Evolutionary conservation across 2,329 filamentous ascomycete genomes (phyloP).

Genomic region (Endoconidiophora polonica): DNA sequence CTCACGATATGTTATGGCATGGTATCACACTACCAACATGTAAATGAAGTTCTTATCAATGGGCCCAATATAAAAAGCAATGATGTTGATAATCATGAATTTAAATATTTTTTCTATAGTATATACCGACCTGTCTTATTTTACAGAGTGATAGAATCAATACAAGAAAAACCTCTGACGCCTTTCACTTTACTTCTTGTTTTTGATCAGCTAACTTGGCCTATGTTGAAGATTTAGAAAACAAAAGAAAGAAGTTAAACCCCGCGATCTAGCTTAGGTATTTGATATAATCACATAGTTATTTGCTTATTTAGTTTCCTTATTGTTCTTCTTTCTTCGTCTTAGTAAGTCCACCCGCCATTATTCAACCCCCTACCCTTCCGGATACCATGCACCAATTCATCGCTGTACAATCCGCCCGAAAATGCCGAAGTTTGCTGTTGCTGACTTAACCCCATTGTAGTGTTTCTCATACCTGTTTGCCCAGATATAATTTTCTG

Average conservation of each 20-base stretch:
- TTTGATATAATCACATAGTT: not conserved
- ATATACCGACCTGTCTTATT: no score
- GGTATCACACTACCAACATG: not conserved
- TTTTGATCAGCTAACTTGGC: no score
- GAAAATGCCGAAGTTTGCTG: conserved; percentile 1
- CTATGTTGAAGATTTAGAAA: not conserved
- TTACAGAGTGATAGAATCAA: no score
- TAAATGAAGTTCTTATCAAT: not conserved
- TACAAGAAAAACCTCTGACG: no score
- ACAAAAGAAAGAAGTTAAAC: not conserved
- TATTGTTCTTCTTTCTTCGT: not conserved
- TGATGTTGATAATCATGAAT: no score
- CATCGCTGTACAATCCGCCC: conserved; percentile 35
- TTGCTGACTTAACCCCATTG: conserved; percentile 16
- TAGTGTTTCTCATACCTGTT: not conserved
- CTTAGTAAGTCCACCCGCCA: not conserved
- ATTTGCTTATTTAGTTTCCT: not conserved
- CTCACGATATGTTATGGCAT: no score
- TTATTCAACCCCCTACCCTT: conserved; percentile 15
- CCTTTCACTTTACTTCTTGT: no score
- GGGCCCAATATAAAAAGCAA: not conserved
- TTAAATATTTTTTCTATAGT: no score
- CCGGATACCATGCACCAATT: conserved; percentile 20
- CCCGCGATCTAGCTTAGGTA: no score
- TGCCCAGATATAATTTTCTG: not conserved